Base-by-base conservation (phyloP, 73 alveolate species). In the Stentor roeselii region DNA sequence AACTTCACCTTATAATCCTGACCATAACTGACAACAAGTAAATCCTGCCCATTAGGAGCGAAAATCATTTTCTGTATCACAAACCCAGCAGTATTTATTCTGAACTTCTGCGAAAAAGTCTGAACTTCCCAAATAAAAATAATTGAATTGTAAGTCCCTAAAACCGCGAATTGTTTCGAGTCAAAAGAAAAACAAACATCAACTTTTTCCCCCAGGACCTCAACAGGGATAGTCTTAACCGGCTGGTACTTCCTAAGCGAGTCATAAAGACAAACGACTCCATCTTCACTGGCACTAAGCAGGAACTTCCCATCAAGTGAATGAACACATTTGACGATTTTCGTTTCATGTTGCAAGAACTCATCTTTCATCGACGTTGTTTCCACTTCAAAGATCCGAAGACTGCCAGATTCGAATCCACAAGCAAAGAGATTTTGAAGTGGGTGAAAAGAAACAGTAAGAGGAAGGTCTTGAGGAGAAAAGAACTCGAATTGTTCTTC, bases 301-400 rank as follows among this genome's bases (percentile, higher is more conserved):
- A 91, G 85, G 3, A 89, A 78, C 35, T 87, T 86, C 39, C 92
- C 86, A 42, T 82, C 86, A 3, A 91, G 86, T 3, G 94, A 87
- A 82, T 88, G 90, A 39, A 84, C 92, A 21, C 83, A 34, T 58
- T 82, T 82, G 6, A 60, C 75, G 3, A 89, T 27, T 0, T 91
- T 90, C 39, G 59, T 42, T 40, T 91, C 91, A 78, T 88, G 91
- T 82, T 84, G 89, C 34, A 86, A 36, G 74, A 85, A 85, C 39
- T 89, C 96, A 60, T 91, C 94, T 4, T 85, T 78, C 34, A 88
- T 92, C n/a, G 83, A 60, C 6, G 96, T 91, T 39, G 84, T 82
- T 75, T 87, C 91, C 60, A 91, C 86, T 42, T 91, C 94, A 82
- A 91, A 91, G 3, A 91, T 89, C 78, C 96, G 60, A 60, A 91